Evolutionary conservation across 2,329 filamentous ascomycete species (phyloP), one percentile per base, ranked within the genome.

Genomic region (Apiospora pterosperma): DNA sequence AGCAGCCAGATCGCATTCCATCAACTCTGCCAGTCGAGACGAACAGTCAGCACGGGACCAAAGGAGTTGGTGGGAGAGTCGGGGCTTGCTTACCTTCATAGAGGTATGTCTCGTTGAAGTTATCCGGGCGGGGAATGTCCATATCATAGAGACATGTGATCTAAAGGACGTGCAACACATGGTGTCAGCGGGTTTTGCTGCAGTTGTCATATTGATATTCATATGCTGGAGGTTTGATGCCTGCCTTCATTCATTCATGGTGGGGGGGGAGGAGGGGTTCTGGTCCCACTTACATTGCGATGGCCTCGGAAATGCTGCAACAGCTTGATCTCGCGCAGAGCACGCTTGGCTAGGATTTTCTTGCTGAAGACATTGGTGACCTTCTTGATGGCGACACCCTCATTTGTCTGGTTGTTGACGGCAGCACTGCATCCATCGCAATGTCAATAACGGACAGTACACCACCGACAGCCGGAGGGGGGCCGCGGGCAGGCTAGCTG

Each of bases 291-390:
- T 82, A 93, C 90, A 78, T 95, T 95, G 74, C 92, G 90, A 75
- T 95, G 92, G 62, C 92, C 92, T 74, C 96, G 88, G 83, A 99
- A 99, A 81, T 99, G 96, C 83, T 98, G 95, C 69, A 99, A 85
- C 72, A 99, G 87, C 87, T 98, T 99, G 82, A 99, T 98, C 83
- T 99, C 96, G 79, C 96, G 90, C 84, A 99, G 81, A 61, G 96
- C 96, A 76, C 96, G 92, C 89, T 99, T 99, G 74, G 96, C 96
- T 71, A 99, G 86, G 72, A 99, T 99, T 88, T 98, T 98, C 84
- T 99, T 99, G 87, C 93, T 97, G 81, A 99, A 99, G 74, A 99
- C 95, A 91, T 99, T 99, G 83, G 96, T 99, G 78, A 99, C 93
- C 82, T 99, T 99, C 82, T 99, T 99, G 85, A 99, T 96, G 74